Percentiles rank a stretch among this genome's conserved stretches.
Conservation (phyloP, 306 rosid genomes). For the Lathyrus aphaca region DNA sequence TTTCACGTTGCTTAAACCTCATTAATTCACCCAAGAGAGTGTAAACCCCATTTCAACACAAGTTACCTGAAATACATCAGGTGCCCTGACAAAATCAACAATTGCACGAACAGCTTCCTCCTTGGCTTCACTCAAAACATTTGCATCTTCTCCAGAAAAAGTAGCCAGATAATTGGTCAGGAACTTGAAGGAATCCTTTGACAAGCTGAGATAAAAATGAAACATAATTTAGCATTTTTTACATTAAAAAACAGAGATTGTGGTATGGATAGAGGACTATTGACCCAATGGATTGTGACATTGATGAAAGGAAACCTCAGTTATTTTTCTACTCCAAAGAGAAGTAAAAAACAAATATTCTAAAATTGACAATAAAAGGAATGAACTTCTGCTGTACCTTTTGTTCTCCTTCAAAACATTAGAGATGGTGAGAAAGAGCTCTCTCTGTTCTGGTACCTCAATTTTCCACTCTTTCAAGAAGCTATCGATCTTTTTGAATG, state of each 20-base stretch:
- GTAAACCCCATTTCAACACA: conserved; percentile 25
- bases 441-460: conserved; percentile 72
- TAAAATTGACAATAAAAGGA: conserved; percentile 11
- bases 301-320: not conserved
- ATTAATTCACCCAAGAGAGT: not conserved
- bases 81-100: conserved; percentile 83
- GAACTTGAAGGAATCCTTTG: conserved; percentile 82
- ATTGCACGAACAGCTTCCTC: conserved; percentile 87
- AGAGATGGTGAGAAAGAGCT: conserved; percentile 70
- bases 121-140: conserved; percentile 73
- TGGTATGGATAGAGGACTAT: not conserved
- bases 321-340: not conserved
- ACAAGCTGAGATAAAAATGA: conserved; percentile 58
- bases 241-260: not conserved
- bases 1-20: not conserved
- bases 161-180: conserved; percentile 76
- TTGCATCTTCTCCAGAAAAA: conserved; percentile 74
- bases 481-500: conserved; percentile 77
- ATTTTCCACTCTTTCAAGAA: conserved; percentile 93
- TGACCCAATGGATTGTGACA: conserved; percentile 3
- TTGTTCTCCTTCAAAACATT: conserved; percentile 82
- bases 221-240: conserved; percentile 12
- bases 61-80: conserved; percentile 83
- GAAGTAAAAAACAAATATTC: not conserved
- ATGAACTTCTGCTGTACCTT: conserved; percentile 55